Percentiles rank a stretch among this genome's conserved stretches.
Evolutionary conservation across 2,329 filamentous ascomycete species (phyloP).

Genomic region (Hymenoscyphus occultus): DNA sequence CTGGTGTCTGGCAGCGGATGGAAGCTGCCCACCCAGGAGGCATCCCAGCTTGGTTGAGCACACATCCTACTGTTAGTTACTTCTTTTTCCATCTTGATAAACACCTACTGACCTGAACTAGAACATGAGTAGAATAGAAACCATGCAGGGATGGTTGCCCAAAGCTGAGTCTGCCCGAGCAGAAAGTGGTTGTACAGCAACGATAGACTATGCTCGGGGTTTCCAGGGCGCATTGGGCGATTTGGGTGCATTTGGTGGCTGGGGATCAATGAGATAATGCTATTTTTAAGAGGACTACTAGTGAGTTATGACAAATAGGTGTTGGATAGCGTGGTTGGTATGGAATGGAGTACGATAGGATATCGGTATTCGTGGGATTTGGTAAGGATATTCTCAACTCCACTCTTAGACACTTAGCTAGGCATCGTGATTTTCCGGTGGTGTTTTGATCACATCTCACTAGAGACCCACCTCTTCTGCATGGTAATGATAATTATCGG

Average conservation of each 20-base stretch:
- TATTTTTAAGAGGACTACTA: not conserved
- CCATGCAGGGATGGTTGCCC: slow-evolving; percentile 62
- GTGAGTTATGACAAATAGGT: not conserved
- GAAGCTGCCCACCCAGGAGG: slow-evolving; percentile 49
- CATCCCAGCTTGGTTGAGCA: slow-evolving; percentile 70
- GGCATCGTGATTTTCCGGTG: not conserved
- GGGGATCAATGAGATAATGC: slow-evolving; percentile 4
- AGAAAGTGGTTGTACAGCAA: slow-evolving; percentile 49
- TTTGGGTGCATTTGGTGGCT: slow-evolving; percentile 6
- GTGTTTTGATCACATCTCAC: not conserved
- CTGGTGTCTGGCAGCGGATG: slow-evolving; percentile 67
- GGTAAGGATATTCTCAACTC: not conserved
- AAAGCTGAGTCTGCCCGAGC: slow-evolving; percentile 52
- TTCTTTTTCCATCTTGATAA: not conserved
- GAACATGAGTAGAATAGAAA: slow-evolving; percentile 61
- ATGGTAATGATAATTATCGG: not conserved
- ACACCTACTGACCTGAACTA: slow-evolving; percentile 32
- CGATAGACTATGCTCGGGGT: not conserved
- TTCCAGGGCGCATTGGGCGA: slow-evolving; percentile 9
- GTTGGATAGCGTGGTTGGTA: not conserved
- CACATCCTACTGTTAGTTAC: slow-evolving; percentile 66
- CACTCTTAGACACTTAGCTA: not conserved
- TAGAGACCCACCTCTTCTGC: not conserved
- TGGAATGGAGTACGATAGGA: not conserved
- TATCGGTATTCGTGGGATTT: not conserved